Percentiles rank a stretch among this genome's conserved stretches.
These are phyloP conservation scores for Selaginella moellendorffii DNA, from an alignment of 75 land plant genomes.

Conservation along the genomic window DNA sequence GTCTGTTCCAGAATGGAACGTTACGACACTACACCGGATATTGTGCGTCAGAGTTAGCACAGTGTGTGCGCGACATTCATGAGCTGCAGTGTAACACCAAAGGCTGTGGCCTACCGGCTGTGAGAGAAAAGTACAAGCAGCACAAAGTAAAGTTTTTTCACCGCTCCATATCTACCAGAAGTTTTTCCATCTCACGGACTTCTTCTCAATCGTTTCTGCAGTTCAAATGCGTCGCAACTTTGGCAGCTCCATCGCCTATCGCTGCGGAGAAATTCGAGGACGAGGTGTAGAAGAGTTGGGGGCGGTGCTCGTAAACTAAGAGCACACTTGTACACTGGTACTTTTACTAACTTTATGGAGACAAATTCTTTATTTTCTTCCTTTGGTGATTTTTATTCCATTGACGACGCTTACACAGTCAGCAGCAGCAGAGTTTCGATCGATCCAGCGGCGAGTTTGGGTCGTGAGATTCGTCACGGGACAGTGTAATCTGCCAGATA, in stretches of 20 bases:
- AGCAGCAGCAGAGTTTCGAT: too few species aligned
- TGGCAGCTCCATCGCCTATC: slow-evolving; percentile 41
- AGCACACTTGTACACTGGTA: too few species aligned
- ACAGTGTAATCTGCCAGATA: background rate
- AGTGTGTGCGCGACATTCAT: slow-evolving; percentile 64
- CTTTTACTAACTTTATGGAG: too few species aligned
- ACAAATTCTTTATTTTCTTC: too few species aligned
- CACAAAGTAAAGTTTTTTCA: slow-evolving; percentile 75
- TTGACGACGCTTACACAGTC: too few species aligned
- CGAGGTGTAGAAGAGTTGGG: background rate
- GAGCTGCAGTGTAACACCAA: slow-evolving; percentile 35
- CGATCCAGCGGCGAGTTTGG: too few species aligned
- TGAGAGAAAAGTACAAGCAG: slow-evolving; percentile 84
- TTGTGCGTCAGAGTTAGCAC: slow-evolving; percentile 39
- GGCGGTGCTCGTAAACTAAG: too few species aligned
- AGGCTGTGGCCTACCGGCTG: slow-evolving; percentile 51
- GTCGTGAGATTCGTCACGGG: too few species aligned
- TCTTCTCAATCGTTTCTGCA: slow-evolving; percentile 19
- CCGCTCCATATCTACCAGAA: background rate
- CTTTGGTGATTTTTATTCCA: too few species aligned
- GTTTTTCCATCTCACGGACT: background rate
- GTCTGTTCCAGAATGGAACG: slow-evolving; percentile 41
- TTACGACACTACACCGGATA: slow-evolving; percentile 70
- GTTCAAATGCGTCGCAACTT: slow-evolving; percentile 77
- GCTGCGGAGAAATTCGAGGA: slow-evolving; percentile 50